A percentile compares a stretch with the other conserved stretches of the same genome.
phyloP scores from a whole-genome alignment of 805 yeast species.

The Candida nanaspora region DNA sequence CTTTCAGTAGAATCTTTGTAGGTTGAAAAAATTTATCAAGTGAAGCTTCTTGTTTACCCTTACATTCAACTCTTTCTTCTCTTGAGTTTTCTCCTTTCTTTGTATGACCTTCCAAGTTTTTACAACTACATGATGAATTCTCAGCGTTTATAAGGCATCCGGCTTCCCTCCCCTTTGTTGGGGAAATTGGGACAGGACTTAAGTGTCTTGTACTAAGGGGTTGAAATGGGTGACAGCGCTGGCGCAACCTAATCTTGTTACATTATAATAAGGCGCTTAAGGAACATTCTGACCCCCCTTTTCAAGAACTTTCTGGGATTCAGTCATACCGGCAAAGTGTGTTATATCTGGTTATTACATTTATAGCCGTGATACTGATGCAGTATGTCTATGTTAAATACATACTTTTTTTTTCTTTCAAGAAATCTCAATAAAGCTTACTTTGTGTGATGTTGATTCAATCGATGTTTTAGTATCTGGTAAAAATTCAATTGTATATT shows the following conservation, averaged over 20 bases:
- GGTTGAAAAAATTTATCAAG: background rate
- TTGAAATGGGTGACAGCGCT: conserved; percentile 25
- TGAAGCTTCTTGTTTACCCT: background rate
- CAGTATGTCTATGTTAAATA: too few relatives aligned
- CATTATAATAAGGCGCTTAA: conserved; percentile 22
- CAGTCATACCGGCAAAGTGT: background rate
- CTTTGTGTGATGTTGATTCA: too few relatives aligned
- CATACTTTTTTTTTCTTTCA: too few relatives aligned
- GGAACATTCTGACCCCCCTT: conserved; percentile 25
- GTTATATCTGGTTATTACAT: background rate
- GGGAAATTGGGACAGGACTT: conserved; percentile 6
- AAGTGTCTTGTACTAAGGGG: conserved; percentile 15
- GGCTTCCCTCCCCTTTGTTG: conserved; percentile 18
- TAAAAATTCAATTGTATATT: too few relatives aligned
- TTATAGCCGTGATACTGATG: background rate
- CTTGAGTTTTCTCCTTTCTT: conserved; percentile 16
- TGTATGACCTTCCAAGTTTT: conserved; percentile 63
- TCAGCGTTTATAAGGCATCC: conserved; percentile 40
- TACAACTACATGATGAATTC: conserved; percentile 53
- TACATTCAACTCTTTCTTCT: background rate
- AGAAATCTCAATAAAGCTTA: too few relatives aligned
- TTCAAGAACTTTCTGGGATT: background rate
- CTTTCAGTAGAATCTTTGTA: too few relatives aligned
- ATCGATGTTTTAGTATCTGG: too few relatives aligned
- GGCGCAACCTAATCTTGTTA: conserved; percentile 28